Evolutionary conservation across 192 early-diverging fungal species (phyloP).

Genomic region (Coemansia sp.): DNA sequence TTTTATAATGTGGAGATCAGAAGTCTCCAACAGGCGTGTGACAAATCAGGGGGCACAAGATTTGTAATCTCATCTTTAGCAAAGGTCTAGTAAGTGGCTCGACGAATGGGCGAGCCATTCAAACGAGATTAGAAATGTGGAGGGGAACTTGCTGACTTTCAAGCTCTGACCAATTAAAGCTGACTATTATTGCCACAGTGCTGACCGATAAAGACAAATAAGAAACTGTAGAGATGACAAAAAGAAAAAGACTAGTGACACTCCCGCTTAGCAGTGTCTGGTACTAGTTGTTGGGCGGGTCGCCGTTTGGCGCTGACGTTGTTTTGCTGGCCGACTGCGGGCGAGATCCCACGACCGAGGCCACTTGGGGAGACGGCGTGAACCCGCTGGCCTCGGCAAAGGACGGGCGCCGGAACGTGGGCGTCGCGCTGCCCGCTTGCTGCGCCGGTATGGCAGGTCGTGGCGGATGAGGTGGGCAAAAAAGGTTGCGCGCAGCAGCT

Average conservation of each 20-base stretch:
- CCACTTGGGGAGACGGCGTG: conserved; percentile 19
- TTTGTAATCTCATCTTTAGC: conserved; percentile 2
- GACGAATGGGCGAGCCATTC: background rate
- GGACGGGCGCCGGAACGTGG: conserved; percentile 19
- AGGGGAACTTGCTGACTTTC: background rate
- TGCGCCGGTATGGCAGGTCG: background rate
- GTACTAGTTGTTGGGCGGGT: background rate
- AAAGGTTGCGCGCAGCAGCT: conserved; percentile 26
- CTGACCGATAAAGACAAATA: background rate
- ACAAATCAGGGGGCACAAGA: background rate
- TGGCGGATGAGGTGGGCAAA: conserved; percentile 10
- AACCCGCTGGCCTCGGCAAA: conserved; percentile 43
- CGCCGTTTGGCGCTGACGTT: background rate
- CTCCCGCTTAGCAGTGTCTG: background rate
- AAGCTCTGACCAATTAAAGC: background rate
- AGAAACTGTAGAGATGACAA: background rate
- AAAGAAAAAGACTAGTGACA: background rate
- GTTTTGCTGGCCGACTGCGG: background rate
- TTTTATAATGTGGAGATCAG: background rate
- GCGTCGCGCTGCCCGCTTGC: conserved; percentile 1
- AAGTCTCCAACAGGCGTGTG: background rate
- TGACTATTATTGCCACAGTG: background rate
- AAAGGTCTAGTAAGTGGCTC: background rate
- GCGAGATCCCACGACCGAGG: background rate
- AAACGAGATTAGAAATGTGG: background rate